Evolutionary conservation across 495 filamentous ascomycete genomes (phyloP).

Genomic region (Tuber magnatum): DNA sequence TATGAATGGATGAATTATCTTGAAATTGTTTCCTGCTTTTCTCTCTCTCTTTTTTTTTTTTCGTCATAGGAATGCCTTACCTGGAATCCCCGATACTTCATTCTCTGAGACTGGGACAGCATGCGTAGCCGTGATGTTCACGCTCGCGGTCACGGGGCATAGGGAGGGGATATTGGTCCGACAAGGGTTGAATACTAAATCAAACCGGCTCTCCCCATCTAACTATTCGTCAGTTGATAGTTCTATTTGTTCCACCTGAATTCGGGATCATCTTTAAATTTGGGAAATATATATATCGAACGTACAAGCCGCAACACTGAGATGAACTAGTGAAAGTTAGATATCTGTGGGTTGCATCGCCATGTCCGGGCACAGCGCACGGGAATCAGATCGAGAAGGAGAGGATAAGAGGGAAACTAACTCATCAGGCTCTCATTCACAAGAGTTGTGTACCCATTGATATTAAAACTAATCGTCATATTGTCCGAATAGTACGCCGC

Average conservation of each 20-base stretch:
- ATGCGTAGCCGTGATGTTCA: slow-evolving; percentile 55
- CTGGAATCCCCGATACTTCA: slow-evolving; percentile 56
- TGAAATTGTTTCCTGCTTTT: not conserved
- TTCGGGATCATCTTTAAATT: slow-evolving; percentile 14
- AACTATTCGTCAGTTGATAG: slow-evolving; percentile 37
- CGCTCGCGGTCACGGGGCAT: slow-evolving; percentile 57
- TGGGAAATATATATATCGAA: slow-evolving; percentile 10
- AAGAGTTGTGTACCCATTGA: slow-evolving; percentile 57
- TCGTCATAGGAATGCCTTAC: slow-evolving; percentile 10
- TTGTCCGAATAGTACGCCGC: slow-evolving; percentile 69
- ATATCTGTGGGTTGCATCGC: slow-evolving; percentile 6
- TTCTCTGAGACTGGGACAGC: slow-evolving; percentile 52
- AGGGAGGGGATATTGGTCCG: slow-evolving; percentile 55
- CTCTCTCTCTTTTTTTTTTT: too few species aligned
- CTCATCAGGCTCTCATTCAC: slow-evolving; percentile 61
- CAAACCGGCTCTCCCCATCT: slow-evolving; percentile 60
- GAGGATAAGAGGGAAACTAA: slow-evolving; percentile 37
- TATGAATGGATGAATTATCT: not conserved
- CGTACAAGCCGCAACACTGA: slow-evolving; percentile 50
- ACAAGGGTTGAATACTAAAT: slow-evolving; percentile 64
- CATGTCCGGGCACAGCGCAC: not conserved
- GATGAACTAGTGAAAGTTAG: slow-evolving; percentile 44
- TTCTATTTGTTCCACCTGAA: slow-evolving; percentile 46
- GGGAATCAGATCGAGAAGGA: not conserved
- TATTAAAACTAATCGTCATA: slow-evolving; percentile 61